A percentile compares a stretch with the other conserved stretches of the same genome.
Evolutionary conservation across 306 rosid genomes (phyloP).

Genomic region (Phaseolus lunatus): DNA sequence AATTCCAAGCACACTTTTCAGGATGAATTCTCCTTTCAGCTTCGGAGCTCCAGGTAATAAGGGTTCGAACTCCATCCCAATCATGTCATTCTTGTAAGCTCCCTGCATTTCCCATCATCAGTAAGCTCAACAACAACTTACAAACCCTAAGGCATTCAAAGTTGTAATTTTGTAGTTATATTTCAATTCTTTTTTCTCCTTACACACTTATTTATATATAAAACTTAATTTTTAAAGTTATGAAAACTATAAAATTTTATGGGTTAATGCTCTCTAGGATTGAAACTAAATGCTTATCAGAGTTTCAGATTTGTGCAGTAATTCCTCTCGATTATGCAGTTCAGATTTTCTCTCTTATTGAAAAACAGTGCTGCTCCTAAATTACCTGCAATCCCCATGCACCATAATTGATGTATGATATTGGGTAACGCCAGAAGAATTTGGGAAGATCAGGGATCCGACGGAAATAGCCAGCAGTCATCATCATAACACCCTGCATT

Average conservation of each 20-base stretch:
- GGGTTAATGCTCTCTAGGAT: too few relatives aligned
- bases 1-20: conserved; percentile 70
- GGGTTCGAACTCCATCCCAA: conserved; percentile 78
- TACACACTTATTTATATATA: too few relatives aligned
- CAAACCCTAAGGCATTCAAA: too few relatives aligned
- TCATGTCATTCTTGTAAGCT: conserved; percentile 85
- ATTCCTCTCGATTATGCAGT: too few relatives aligned
- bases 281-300: too few relatives aligned
- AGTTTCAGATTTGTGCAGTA: too few relatives aligned
- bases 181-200: too few relatives aligned
- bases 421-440: conserved; percentile 84
- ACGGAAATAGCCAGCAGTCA: conserved; percentile 88
- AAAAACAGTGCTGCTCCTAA: background rate
- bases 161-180: too few relatives aligned
- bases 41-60: conserved; percentile 60
- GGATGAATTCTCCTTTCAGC: conserved; percentile 73
- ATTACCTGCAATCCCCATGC: conserved; percentile 91
- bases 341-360: background rate
- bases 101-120: conserved; percentile 62
- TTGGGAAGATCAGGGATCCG: conserved; percentile 74
- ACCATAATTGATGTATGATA: conserved; percentile 80
- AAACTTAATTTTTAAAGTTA: too few relatives aligned
- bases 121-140: background rate
- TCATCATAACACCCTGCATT: conserved; percentile 86
- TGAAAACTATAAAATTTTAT: too few relatives aligned